Conservation (phyloP, 2,329 filamentous ascomycete species). For the Alternaria metachromatica region DNA sequence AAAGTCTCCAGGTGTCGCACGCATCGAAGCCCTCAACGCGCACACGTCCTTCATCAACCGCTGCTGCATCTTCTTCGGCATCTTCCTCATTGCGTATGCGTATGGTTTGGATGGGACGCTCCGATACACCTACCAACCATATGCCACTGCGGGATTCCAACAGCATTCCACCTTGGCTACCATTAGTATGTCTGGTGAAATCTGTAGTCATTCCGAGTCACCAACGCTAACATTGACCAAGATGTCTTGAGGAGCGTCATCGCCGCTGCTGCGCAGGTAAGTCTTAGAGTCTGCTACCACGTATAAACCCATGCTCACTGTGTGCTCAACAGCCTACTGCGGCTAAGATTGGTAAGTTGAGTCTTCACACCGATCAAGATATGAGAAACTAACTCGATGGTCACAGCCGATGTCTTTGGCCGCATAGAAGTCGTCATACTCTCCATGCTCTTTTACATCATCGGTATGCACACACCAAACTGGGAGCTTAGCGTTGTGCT, state of each 20-base stretch:
- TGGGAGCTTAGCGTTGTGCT: background rate
- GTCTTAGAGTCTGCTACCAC: background rate
- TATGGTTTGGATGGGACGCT: conserved; percentile 64
- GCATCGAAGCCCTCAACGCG: conserved; percentile 63
- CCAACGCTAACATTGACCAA: background rate
- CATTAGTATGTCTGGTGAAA: conserved; percentile 47
- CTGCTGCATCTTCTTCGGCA: conserved; percentile 63
- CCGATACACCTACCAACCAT: conserved; percentile 56
- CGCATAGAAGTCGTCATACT: conserved; percentile 64
- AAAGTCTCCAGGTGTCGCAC: conserved; percentile 62
- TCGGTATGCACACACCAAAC: conserved; percentile 22
- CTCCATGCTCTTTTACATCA: conserved; percentile 63
- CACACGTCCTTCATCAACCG: conserved; percentile 62
- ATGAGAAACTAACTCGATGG: background rate
- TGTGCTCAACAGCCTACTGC: conserved; percentile 53
- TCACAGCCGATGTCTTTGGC: conserved; percentile 62
- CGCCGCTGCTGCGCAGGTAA: conserved; percentile 59
- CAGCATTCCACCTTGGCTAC: conserved; percentile 62
- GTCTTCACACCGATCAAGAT: background rate
- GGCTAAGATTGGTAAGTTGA: conserved; percentile 60
- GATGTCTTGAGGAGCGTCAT: conserved; percentile 64
- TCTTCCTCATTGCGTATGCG: conserved; percentile 69
- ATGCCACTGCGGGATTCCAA: conserved; percentile 60
- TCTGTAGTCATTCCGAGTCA: background rate
- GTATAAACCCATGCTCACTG: background rate